Conservation (phyloP, 2,329 filamentous ascomycete species). For the Thelonectria blattea region DNA sequence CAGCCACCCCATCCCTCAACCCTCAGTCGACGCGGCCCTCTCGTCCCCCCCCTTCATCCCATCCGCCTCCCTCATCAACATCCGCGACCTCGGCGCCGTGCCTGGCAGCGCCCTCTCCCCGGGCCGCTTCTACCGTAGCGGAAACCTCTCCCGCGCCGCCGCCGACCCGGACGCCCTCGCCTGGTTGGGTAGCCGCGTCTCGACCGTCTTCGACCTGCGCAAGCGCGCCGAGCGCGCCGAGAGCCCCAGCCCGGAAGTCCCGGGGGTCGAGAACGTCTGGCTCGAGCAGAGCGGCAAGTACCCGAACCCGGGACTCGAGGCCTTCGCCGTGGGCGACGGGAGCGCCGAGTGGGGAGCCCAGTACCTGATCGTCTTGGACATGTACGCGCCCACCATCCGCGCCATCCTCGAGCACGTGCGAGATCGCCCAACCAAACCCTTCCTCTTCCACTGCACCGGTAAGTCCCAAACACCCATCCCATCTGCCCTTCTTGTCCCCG, state of each 20-base stretch:
- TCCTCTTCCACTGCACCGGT: slow-evolving; percentile 63
- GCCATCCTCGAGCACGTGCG: slow-evolving; percentile 55
- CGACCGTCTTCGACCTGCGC: slow-evolving; percentile 59
- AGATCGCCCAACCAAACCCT: slow-evolving; percentile 51
- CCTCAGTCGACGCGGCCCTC: slow-evolving; percentile 46
- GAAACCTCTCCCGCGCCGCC: slow-evolving; percentile 46
- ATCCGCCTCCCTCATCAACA: slow-evolving; percentile 56
- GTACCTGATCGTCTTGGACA: slow-evolving; percentile 54
- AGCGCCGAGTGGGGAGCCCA: slow-evolving; percentile 52
- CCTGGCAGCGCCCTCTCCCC: slow-evolving; percentile 49
- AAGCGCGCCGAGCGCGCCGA: slow-evolving; percentile 50
- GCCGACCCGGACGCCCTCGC: slow-evolving; percentile 41
- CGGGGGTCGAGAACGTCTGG: slow-evolving; percentile 55
- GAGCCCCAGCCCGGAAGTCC: slow-evolving; percentile 52
- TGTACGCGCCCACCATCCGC: slow-evolving; percentile 50
- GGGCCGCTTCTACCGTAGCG: slow-evolving; percentile 54
- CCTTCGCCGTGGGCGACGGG: slow-evolving; percentile 54
- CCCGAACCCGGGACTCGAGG: slow-evolving; percentile 44
- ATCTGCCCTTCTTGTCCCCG: too few species aligned
- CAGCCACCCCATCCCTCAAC: slow-evolving; percentile 45
- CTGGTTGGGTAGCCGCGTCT: slow-evolving; percentile 47
- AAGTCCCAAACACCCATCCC: slow-evolving; percentile 22
- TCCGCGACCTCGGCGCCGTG: slow-evolving; percentile 57
- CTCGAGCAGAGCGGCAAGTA: slow-evolving; percentile 44
- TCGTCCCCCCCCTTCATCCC: slow-evolving; percentile 53